Evolutionary conservation across 1,139 yeast species (phyloP), one percentile per base, ranked within the genome.

Genomic region (Sugiyamaella japonica): DNA sequence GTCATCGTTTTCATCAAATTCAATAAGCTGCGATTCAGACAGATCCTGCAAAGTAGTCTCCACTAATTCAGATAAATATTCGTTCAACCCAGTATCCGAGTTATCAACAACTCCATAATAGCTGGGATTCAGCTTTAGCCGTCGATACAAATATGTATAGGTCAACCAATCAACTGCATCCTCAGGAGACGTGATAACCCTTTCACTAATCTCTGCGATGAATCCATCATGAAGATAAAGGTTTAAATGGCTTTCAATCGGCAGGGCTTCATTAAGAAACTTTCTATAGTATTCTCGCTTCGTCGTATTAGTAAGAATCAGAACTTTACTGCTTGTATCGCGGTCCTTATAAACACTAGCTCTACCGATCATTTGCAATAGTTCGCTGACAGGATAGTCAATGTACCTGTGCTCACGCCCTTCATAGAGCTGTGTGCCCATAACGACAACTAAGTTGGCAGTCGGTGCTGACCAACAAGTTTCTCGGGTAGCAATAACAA

Each of bases 101-200:
- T 79, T 76, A 58, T 84, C 88, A 40, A 76, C 75, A 25, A 89
- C 79, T 17, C 91, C 97, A 66, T 95, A 95, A 67, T 81, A 95
- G 58, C 95, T 84, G 1, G 99, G 98, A 66, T 95, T 95, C 44
- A 82, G 77, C 55, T 83, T 85, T 23, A 93, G 69, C 52, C 98
- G 75, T 59, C 95, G 76, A 71, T 89, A 95, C 65, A 90, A 88
- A 63, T 84, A 87, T 0, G 96, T 81, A 69, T 81, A 88, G 0
- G 97, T 87, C 41, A 95, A 67, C 95, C 96, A 89, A 64, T 91
- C 97, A 57, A 95, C 81, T 61, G 96, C 88, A 60, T 88, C 95
- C 63, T 91, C 97, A 64, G 88, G 82, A 5, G 81, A 76, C 50
- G 76, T 79, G 56, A 93, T 78, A n/a, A 84, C 75, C 1, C 81